Evolutionary conservation across 306 rosid species (phyloP), one percentile per base, ranked within the genome.

Genomic region (Malus fusca): DNA sequence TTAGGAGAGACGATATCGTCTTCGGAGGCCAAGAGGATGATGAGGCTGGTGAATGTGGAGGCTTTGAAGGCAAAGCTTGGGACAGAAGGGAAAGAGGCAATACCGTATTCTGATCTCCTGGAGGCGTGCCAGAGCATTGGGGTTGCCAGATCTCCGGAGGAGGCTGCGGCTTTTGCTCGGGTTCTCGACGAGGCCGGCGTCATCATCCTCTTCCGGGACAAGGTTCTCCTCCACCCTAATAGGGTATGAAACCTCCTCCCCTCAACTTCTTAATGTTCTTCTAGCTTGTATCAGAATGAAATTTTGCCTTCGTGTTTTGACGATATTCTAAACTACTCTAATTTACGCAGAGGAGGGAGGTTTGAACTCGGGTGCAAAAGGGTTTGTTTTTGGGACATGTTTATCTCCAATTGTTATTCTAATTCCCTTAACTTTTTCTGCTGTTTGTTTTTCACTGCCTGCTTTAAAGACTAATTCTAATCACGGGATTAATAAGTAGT

Each of bases 171-270:
- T 23, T 92, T 96, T 19, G 92, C 98, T 10, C 81, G 75, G 66
- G 85, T 92, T 63, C 93, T 96, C 46, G 99, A 96, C 74, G 99
- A 96, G 22, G 99, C 99, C 77, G 97, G 99, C 61, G 96, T 92
- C 69, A 42, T 96, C 56, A 85, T 92, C 30, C 97, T 96, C 33
- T 96, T 92, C 73, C 79, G 98, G 35, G 96, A 96, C 40, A 92
- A 92, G 89, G 99, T 92, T 78, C 88, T 90, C 71, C 97, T 96
- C 76, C 97, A 92, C 78, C 99, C 99, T 76, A 90, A 89, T 44
- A 87, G 90, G 96, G 98, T 92, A 77, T 35, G 51, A 8, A 51
- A 15, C 55, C 43, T 21, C 31, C 63, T 30, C 21, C 55, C 55
- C 1, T 26, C 5, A 37, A 26, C 44, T 44, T 11, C 46, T 11